A percentile compares a stretch with the other conserved stretches of the same genome.
Evolutionary conservation across 1,284 basidiomycete genomes (phyloP).

Genomic region (Porodaedalea pini): DNA sequence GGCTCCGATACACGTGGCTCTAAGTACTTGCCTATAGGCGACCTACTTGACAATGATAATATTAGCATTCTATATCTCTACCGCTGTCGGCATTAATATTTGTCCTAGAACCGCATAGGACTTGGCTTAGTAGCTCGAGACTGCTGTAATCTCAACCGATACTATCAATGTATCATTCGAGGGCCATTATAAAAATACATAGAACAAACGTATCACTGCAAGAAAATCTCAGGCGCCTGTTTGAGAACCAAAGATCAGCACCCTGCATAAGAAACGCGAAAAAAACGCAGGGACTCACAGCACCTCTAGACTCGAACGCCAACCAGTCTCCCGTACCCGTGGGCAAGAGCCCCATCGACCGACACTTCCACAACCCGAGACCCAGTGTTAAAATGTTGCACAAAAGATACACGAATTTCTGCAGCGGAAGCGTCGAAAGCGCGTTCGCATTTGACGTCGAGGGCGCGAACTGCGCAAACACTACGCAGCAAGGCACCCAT

Average conservation of each 20-base stretch:
- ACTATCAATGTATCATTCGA: too few relatives aligned
- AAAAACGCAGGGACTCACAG: constrained; percentile 44
- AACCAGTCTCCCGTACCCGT: constrained; percentile 89
- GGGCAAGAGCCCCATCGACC: constrained; percentile 84
- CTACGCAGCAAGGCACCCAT: constrained; percentile 41
- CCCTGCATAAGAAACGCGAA: constrained; percentile 2
- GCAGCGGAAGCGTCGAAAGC: constrained; percentile 51
- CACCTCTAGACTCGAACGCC: constrained; percentile 78
- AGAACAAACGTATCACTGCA: constrained; percentile 14
- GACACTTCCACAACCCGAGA: constrained; percentile 88
- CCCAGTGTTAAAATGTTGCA: constrained; percentile 73
- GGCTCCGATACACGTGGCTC: too few relatives aligned
- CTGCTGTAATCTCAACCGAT: too few relatives aligned
- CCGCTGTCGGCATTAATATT: too few relatives aligned
- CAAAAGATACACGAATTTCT: constrained; percentile 64
- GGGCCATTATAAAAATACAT: neutral
- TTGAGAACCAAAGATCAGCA: neutral
- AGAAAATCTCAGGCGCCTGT: constrained; percentile 23
- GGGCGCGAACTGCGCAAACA: constrained; percentile 65
- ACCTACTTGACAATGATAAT: too few relatives aligned
- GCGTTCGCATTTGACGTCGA: constrained; percentile 48
- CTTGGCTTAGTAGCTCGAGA: too few relatives aligned
- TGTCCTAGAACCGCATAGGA: too few relatives aligned
- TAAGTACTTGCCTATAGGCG: too few relatives aligned
- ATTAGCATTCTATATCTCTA: too few relatives aligned